phyloP scores from a whole-genome alignment of 1,284 basidiomycete species.

The Prillingera fragicola region DNA sequence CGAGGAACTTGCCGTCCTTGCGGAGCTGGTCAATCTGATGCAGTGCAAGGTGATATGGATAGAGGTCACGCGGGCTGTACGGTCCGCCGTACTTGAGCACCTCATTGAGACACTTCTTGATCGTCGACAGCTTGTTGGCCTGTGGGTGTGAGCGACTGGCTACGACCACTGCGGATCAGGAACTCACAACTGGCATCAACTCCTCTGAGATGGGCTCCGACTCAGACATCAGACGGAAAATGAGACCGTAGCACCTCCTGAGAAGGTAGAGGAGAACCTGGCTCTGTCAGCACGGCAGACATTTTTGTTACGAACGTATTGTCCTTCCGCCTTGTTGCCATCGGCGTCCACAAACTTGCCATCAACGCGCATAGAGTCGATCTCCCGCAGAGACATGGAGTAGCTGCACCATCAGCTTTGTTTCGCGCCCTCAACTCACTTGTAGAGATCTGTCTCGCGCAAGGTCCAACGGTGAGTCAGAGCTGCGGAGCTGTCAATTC shows the following conservation, averaged over 20 bases:
- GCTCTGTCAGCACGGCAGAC: slow-evolving; percentile 7
- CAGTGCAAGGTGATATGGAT: slow-evolving; percentile 92
- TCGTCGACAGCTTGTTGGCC: slow-evolving; percentile 88
- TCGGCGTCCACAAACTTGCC: slow-evolving; percentile 95
- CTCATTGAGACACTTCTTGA: slow-evolving; percentile 95
- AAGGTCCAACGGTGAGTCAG: slow-evolving; percentile 96
- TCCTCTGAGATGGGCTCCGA: slow-evolving; percentile 99
- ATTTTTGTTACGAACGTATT: slow-evolving; percentile 26
- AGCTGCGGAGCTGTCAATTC: slow-evolving; percentile 47
- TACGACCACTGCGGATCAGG: slow-evolving; percentile 9
- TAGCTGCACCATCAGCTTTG: slow-evolving; percentile 58
- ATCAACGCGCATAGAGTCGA: slow-evolving; percentile 93
- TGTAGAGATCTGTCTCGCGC: slow-evolving; percentile 91
- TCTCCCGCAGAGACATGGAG: slow-evolving; percentile 87
- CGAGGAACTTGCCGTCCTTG: slow-evolving; percentile 87
- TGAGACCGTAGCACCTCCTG: slow-evolving; percentile 90
- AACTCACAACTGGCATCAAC: slow-evolving; percentile 84
- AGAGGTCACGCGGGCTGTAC: slow-evolving; percentile 90
- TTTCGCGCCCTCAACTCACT: slow-evolving; percentile 52
- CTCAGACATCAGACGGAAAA: slow-evolving; percentile 90
- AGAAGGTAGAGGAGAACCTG: slow-evolving; percentile 89
- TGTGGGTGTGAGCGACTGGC: slow-evolving; percentile 36
- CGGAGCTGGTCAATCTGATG: slow-evolving; percentile 93
- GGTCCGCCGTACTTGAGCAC: slow-evolving; percentile 95
- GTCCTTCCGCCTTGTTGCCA: slow-evolving; percentile 60